Percentiles rank a stretch among this genome's conserved stretches.
Conservation (phyloP, 83 land plant species). For the Diphasiastrum complanatum region DNA sequence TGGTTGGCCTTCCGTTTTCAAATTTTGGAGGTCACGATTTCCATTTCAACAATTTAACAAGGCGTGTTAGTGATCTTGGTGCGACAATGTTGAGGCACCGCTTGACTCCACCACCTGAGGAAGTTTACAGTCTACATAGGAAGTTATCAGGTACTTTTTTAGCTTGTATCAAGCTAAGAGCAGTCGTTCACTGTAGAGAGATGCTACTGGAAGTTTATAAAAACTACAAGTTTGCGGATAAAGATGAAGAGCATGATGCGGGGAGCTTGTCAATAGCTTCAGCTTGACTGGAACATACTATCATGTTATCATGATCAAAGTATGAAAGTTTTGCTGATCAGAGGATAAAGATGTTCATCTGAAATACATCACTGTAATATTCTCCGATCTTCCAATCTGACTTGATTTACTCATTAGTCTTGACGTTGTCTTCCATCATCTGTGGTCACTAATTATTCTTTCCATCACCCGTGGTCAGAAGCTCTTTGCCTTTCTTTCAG, state of each 20-base stretch:
- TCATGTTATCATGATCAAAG: no score
- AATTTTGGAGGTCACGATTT: slow-evolving; percentile 81
- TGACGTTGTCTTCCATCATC: no score
- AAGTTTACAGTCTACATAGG: slow-evolving; percentile 92
- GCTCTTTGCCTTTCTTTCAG: no score
- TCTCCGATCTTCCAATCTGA: no score
- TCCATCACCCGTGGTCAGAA: no score
- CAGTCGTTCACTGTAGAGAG: slow-evolving; percentile 85
- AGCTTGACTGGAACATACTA: no score
- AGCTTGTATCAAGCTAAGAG: slow-evolving; percentile 90
- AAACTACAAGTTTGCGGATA: slow-evolving; percentile 42
- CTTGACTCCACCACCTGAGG: slow-evolving; percentile 96
- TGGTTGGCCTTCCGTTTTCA: slow-evolving; percentile 89
- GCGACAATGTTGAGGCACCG: slow-evolving; percentile 89
- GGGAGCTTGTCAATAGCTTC: no score
- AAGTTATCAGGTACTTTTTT: slow-evolving; percentile 94
- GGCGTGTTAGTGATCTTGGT: slow-evolving; percentile 63
- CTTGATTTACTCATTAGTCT: no score
- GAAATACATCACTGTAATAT: no score
- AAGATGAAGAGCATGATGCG: slow-evolving; percentile 23
- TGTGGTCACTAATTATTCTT: no score
- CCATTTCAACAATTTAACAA: slow-evolving; percentile 55
- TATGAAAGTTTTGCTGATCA: no score
- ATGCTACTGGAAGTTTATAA: slow-evolving; percentile 56
- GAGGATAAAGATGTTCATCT: no score